Evolutionary conservation across 164 flowering plant species (phyloP), one percentile per base, ranked within the genome.

Genomic region (Vitis vinifera): DNA sequence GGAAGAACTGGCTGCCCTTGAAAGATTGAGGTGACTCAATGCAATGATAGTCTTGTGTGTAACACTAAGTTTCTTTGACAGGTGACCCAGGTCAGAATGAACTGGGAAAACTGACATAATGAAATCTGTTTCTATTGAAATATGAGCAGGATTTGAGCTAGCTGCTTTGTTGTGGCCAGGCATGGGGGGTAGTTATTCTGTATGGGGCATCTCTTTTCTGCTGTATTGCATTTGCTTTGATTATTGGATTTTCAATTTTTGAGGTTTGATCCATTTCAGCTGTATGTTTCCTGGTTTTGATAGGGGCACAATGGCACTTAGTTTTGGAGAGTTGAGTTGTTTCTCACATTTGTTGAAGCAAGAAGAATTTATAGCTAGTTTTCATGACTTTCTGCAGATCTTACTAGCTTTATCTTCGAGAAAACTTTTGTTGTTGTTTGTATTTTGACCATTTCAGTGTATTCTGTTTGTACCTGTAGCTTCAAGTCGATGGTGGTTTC

Each of bases 401-500:
- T 23, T 27, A 59, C 1, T 27, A 23, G 10, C 37, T 31, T 13
- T 44, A 61, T 61, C 64, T 31, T 30, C 14, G 48, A 11, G 44
- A 14, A 48, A 61, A 15, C 49, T 63, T 10, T 48, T 62, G 14
- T 29, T 51, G 23, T 4, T 65, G 53, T 17, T 11, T 31, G 12
- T 27, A 55, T 17, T 37, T 53, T 6, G n/a, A 44, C 23, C 12
- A 56, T 59, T 16, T 59, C 50, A 59, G 30, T 19, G 17, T 29
- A 1, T 19, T 64, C 79, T 48, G 23, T 66, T 79, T 80, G 15
- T 69, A 23, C 64, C 68, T 87, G 85, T 86, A 96, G 99, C 97
- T 92, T 79, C 98, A 93, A 85, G 93, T 86, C 49, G 99, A 93
- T 74, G 87, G 83, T 72, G 90, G 84, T 69, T 81, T 87, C 67